Evolutionary conservation across 2,329 filamentous ascomycete species (phyloP).

Genomic region (Diplodia sapinea): DNA sequence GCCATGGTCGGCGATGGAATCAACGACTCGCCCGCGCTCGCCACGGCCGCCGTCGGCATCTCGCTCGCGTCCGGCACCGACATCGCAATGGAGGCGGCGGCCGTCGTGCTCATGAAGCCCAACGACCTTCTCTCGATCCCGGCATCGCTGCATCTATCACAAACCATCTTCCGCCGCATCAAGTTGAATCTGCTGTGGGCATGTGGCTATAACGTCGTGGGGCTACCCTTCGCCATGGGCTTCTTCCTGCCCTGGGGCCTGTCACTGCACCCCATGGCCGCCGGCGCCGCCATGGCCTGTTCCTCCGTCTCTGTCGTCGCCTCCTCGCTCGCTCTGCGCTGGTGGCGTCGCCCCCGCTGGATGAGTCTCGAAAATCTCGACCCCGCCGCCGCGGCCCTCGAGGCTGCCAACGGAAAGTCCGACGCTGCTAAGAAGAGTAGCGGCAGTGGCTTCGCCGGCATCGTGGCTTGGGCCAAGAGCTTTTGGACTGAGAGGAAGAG

Average conservation of each 20-base stretch:
- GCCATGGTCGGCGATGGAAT: slow-evolving; percentile 98
- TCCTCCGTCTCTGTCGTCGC: slow-evolving; percentile 89
- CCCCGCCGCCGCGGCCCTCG: slow-evolving; percentile 35
- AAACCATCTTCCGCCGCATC: slow-evolving; percentile 87
- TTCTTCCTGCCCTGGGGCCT: slow-evolving; percentile 89
- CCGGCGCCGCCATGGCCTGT: slow-evolving; percentile 90
- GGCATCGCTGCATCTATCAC: slow-evolving; percentile 78
- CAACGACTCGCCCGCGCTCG: slow-evolving; percentile 95
- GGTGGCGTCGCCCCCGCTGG: slow-evolving; percentile 85
- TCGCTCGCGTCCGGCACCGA: slow-evolving; percentile 92
- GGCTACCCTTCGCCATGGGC: slow-evolving; percentile 95
- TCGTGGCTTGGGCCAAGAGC: slow-evolving; percentile 34
- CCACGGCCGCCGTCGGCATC: slow-evolving; percentile 90
- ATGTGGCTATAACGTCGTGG: slow-evolving; percentile 88
- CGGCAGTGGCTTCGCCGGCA: too few species aligned
- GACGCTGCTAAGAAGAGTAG: not conserved
- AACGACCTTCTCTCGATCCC: slow-evolving; percentile 94
- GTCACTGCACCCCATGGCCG: slow-evolving; percentile 90
- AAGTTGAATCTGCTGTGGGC: slow-evolving; percentile 93
- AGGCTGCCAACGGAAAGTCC: slow-evolving; percentile 1
- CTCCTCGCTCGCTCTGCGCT: slow-evolving; percentile 81
- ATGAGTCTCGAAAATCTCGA: slow-evolving; percentile 76
- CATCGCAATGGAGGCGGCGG: slow-evolving; percentile 96
- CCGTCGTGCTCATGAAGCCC: slow-evolving; percentile 93
- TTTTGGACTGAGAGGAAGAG: slow-evolving; percentile 44